Evolutionary conservation across 2,329 filamentous ascomycete genomes (phyloP), one percentile per base, ranked within the genome.

Genomic region (Ophiocordyceps sinensis): DNA sequence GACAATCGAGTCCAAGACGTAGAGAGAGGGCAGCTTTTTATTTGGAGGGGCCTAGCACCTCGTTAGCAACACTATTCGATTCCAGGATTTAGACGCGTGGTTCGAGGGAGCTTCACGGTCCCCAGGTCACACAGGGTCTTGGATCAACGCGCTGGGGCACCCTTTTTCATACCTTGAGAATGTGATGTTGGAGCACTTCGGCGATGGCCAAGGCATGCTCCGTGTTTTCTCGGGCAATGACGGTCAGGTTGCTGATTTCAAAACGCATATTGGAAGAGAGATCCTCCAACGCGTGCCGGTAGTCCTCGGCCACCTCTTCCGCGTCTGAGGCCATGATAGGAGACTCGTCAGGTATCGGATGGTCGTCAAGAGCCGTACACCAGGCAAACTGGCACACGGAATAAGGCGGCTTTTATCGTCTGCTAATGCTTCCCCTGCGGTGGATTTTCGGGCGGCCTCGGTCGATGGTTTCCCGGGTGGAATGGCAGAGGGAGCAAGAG

Each of bases 211-310:
- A 77, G 30, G 91, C 91, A 68, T 95, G 84, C 63, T 94, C 87
- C 49, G 88, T 95, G 56, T 94, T 94, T 63, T 98, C 91, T 62
- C 93, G 86, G 45, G 91, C 91, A 64, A 98, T 96, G 60, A 94
- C 79, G 47, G 91, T 98, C 65, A 98, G 66, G 65, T 93, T 96
- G 71, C 84, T 89, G 62, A 98, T 98, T 65, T 96, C 89, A 63
- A 86, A 86, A 57, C 87, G 82, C 64, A 86, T 85, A 66, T 95
- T 95, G 58, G 80, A 75, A 49, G 83, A 85, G 55, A 98, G 72
- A 62, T 95, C 89, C 65, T 94, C 85, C 58, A 98, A 70, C 41
- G 88, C 91, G 57, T 86, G 84, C 60, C 83, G 85, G 67, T 94
- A 98, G 66, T 96, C 91, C 63, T 89, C 83, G 47, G 88, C 88